Conservation (phyloP, 495 filamentous ascomycete genomes). For the Podospora anserina region DNA sequence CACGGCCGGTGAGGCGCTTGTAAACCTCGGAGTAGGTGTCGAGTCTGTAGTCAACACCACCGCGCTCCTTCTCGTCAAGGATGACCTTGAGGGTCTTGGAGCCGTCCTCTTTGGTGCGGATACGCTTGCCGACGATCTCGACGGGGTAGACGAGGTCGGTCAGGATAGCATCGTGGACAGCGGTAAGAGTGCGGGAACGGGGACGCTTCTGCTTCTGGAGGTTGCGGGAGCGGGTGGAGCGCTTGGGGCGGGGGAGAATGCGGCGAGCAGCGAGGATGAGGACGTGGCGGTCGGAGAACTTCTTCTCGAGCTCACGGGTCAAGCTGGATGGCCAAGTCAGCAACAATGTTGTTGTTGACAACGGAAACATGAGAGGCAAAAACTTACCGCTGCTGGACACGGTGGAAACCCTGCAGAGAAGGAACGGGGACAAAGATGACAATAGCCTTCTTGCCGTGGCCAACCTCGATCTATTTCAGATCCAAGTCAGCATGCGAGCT, state of each 20-base stretch:
- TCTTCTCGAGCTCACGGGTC: conserved; percentile 99
- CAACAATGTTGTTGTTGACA: background rate
- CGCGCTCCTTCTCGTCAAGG: conserved; percentile 99
- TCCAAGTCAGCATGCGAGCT: conserved; percentile 67
- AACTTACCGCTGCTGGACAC: conserved; percentile 96
- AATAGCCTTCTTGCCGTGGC: conserved; percentile 99
- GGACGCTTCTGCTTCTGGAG: conserved; percentile 96
- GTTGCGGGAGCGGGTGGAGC: conserved; percentile 88
- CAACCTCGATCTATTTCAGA: conserved; percentile 89
- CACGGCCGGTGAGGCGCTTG: conserved; percentile 88
- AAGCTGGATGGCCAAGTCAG: conserved; percentile 58
- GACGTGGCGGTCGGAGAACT: conserved; percentile 99
- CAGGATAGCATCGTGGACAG: conserved; percentile 96
- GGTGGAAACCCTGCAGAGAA: conserved; percentile 91
- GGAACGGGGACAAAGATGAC: conserved; percentile 99
- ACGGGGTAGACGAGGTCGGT: conserved; percentile 96
- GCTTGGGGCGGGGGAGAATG: conserved; percentile 96
- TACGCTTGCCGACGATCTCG: conserved; percentile 98
- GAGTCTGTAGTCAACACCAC: conserved; percentile 95
- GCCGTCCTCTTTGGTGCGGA: conserved; percentile 94
- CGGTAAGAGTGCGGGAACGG: conserved; percentile 91
- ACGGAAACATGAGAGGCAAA: background rate
- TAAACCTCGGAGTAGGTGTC: conserved; percentile 99
- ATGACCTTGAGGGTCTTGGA: conserved; percentile 97
- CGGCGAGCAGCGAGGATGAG: conserved; percentile 97